Conservation (phyloP, 1,139 yeast genomes). For the Fermentozyma sake region DNA sequence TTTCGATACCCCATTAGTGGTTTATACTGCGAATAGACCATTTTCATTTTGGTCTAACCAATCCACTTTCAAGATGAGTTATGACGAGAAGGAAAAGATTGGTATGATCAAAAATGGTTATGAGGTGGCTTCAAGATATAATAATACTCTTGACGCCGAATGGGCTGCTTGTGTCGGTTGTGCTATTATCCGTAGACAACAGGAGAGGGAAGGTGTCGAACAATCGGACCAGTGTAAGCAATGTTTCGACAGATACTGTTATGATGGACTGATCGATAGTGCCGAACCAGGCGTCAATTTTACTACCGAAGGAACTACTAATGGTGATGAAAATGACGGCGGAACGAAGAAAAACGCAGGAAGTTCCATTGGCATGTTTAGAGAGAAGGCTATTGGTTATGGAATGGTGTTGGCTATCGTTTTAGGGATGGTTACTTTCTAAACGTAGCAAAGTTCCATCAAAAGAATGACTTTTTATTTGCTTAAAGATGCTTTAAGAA, state of each 20-base stretch:
- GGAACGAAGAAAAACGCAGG: constrained; percentile 1
- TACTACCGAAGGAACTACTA: constrained; percentile 44
- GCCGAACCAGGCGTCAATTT: constrained; percentile 26
- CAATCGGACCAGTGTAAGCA: constrained; percentile 36
- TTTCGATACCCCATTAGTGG: constrained; percentile 33
- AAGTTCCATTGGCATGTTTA: not conserved
- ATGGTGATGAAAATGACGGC: constrained; percentile 24
- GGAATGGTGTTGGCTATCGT: constrained; percentile 6
- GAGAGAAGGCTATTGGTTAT: constrained; percentile 6
- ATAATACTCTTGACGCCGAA: constrained; percentile 30
- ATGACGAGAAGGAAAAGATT: constrained; percentile 30
- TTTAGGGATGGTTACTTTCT: constrained; percentile 2
- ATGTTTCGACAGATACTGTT: constrained; percentile 38
- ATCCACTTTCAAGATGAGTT: constrained; percentile 31
- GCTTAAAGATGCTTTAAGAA: not conserved
- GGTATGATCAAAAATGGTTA: constrained; percentile 39
- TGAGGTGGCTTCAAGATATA: constrained; percentile 22
- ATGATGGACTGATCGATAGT: constrained; percentile 29
- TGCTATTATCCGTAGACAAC: constrained; percentile 41
- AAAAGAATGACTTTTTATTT: not conserved
- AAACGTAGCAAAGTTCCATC: not conserved
- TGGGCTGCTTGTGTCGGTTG: constrained; percentile 42
- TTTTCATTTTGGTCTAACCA: constrained; percentile 34
- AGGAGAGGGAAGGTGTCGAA: constrained; percentile 35
- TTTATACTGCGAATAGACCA: constrained; percentile 40